phyloP scores from a whole-genome alignment of 345 rosid species.

The Eucalyptus regnans region DNA sequence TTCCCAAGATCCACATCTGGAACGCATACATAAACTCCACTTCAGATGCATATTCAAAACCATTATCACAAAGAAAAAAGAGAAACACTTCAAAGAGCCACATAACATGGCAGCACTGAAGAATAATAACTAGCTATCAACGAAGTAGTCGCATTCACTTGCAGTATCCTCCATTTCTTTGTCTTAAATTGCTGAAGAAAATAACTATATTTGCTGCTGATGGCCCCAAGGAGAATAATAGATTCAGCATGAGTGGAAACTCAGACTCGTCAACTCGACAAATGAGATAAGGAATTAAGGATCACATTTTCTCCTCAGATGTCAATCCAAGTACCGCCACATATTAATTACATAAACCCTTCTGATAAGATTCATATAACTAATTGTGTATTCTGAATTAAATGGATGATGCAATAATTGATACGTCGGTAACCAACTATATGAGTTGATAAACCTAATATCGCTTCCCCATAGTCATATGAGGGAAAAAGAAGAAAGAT shows the following conservation, averaged over 20 bases:
- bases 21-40: neutral
- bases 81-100: neutral
- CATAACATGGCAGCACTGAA: neutral
- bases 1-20: constrained; percentile 61
- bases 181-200: neutral
- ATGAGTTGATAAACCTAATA: neutral
- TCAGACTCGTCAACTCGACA: neutral
- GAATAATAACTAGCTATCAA: neutral
- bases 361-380: neutral
- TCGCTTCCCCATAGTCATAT: neutral
- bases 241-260: neutral
- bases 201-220: neutral
- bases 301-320: neutral
- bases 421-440: neutral
- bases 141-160: neutral
- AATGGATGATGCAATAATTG: neutral
- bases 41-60: neutral
- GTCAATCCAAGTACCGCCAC: neutral
- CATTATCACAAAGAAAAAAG: neutral
- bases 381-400: neutral
- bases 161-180: neutral
- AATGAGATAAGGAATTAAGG: neutral
- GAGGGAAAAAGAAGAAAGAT: neutral
- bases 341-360: neutral
- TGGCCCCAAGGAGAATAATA: neutral